Conservation (phyloP, 176 grass and related monocot genomes). For the Rhynchospora pubera region DNA sequence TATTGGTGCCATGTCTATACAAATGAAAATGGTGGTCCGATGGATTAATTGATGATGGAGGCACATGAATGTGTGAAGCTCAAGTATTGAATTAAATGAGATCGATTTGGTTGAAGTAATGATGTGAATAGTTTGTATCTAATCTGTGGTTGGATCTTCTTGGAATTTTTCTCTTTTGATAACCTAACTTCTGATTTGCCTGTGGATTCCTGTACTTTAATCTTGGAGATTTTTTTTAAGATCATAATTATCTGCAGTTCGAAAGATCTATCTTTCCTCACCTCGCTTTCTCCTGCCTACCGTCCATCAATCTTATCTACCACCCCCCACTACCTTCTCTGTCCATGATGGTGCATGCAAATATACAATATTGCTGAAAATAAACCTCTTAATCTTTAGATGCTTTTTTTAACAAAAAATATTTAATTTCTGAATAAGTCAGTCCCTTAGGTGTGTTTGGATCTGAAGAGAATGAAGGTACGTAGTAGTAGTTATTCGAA, state of each 20-base stretch:
- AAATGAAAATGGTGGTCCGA: neutral
- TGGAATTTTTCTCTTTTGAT: neutral
- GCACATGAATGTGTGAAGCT: too few relatives aligned
- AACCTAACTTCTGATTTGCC: neutral
- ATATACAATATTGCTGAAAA: too few relatives aligned
- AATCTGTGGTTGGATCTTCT: slow-evolving; percentile 1
- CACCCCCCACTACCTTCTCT: neutral
- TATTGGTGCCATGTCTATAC: neutral
- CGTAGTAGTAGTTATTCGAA: too few relatives aligned
- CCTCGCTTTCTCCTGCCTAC: neutral
- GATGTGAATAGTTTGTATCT: slow-evolving; percentile 9
- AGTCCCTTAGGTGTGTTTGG: too few relatives aligned
- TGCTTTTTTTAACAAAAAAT: too few relatives aligned
- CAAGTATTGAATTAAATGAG: neutral
- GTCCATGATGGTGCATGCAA: neutral
- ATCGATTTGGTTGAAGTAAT: slow-evolving; percentile 2
- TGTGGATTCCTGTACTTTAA: neutral
- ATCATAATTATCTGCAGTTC: neutral
- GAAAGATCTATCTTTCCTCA: neutral
- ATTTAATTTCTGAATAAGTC: too few relatives aligned
- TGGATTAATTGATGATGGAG: neutral
- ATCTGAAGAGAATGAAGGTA: too few relatives aligned
- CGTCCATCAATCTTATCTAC: neutral
- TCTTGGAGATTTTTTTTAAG: neutral
- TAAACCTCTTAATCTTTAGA: too few relatives aligned